phyloP scores from a whole-genome alignment of 352 stramenopile genomes.

The Sclerospora graminicola region DNA sequence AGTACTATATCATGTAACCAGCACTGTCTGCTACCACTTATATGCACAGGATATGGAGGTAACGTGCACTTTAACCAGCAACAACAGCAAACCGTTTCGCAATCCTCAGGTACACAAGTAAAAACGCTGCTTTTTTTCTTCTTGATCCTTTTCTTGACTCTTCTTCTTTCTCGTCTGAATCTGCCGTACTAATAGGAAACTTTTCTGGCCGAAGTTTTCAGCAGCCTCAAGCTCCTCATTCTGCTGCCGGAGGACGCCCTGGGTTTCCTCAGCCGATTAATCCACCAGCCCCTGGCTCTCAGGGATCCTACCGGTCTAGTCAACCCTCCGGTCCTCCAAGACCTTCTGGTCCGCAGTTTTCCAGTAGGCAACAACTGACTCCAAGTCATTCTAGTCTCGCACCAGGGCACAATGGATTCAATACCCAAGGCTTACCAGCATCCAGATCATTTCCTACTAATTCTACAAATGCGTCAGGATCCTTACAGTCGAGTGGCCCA shows the following conservation, averaged over 20 bases:
- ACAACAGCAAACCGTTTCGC: conserved; percentile 29
- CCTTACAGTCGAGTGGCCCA: conserved; percentile 12
- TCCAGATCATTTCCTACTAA: conserved; percentile 11
- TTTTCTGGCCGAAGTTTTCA: conserved; percentile 11
- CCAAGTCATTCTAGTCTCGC: conserved; percentile 10
- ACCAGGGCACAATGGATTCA: conserved; percentile 9
- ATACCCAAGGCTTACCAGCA: conserved; percentile 8
- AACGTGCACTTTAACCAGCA: conserved; percentile 14
- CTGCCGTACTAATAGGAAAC: conserved; percentile 1
- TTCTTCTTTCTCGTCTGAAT: background rate
- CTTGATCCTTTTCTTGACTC: background rate
- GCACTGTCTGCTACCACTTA: background rate
- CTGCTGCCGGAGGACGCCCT: conserved; percentile 10
- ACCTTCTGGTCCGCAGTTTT: conserved; percentile 21
- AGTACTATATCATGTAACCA: background rate
- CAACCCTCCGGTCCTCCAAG: conserved; percentile 6
- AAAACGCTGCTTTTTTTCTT: background rate
- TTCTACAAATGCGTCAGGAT: conserved; percentile 2
- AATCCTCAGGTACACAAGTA: conserved; percentile 14
- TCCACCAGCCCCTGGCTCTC: conserved; percentile 6
- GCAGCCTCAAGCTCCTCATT: conserved; percentile 21
- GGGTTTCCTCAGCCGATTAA: conserved; percentile 10
- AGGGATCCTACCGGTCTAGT: conserved; percentile 9
- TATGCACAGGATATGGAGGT: conserved; percentile 11
- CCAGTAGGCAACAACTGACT: conserved; percentile 26